Percentiles rank a stretch among this genome's conserved stretches.
Conservation (phyloP, 108 stramenopile species). For the Nitzschia putrida region DNA sequence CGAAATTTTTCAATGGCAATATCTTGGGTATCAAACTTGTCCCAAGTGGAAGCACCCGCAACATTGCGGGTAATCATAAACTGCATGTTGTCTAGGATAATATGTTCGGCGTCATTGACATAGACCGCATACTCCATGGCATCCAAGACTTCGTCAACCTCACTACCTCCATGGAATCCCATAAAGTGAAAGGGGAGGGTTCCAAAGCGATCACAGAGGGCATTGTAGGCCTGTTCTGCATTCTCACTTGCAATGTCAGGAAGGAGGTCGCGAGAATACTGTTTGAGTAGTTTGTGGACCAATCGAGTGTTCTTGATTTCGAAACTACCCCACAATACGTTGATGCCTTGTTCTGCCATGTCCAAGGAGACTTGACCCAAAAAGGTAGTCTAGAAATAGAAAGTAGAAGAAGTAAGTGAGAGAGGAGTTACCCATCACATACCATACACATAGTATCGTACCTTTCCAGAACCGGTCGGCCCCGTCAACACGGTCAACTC, state of each 20-base stretch:
- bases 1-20: conserved; percentile 94
- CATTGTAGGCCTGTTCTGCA: conserved; percentile 48
- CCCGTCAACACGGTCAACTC: conserved; percentile 98
- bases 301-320: conserved; percentile 94
- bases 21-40: conserved; percentile 94
- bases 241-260: conserved; percentile 48
- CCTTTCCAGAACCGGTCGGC: conserved; percentile 84
- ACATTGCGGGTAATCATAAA: conserved; percentile 90
- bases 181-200: conserved; percentile 90
- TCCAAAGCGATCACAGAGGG: conserved; percentile 85
- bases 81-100: conserved; percentile 95
- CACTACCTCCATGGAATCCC: conserved; percentile 94
- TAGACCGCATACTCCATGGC: conserved; percentile 97
- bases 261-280: conserved; percentile 73
- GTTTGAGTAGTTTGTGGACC: conserved; percentile 90
- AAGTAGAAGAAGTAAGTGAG: background rate
- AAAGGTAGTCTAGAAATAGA: conserved; percentile 85
- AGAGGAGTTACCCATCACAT: background rate
- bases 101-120: conserved; percentile 88
- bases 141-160: conserved; percentile 92
- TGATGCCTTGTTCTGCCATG: conserved; percentile 88
- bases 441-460: conserved; percentile 13
- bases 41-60: conserved; percentile 31
- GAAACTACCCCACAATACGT: conserved; percentile 95
- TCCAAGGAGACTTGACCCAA: conserved; percentile 91